Evolutionary conservation across 2,329 filamentous ascomycete genomes (phyloP).

Genomic region (Zymoseptoria pseudotritici): DNA sequence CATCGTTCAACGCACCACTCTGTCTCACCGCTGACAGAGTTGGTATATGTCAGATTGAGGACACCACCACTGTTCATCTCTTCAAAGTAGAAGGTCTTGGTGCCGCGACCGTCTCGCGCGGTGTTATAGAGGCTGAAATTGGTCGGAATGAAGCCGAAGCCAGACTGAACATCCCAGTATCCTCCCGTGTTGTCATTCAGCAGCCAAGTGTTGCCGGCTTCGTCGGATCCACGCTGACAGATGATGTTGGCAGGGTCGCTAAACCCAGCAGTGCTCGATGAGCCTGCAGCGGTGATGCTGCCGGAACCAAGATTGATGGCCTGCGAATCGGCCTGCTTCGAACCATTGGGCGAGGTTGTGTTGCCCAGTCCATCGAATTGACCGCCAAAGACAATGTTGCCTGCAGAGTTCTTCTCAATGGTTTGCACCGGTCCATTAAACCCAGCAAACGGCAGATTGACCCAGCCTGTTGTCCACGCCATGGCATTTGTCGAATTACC

Average conservation of each 20-base stretch:
- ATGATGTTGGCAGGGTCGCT: constrained; percentile 72
- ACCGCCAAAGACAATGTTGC: constrained; percentile 87
- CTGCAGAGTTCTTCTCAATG: constrained; percentile 71
- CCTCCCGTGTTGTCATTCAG: constrained; percentile 67
- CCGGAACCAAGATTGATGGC: constrained; percentile 78
- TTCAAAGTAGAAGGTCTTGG: constrained; percentile 79
- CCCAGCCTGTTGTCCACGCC: constrained; percentile 70
- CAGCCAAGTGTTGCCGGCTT: constrained; percentile 73
- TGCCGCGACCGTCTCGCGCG: constrained; percentile 69
- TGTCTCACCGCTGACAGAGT: constrained; percentile 57
- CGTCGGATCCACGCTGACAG: constrained; percentile 65
- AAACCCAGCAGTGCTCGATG: constrained; percentile 56
- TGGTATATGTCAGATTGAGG: constrained; percentile 89
- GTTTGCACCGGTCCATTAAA: constrained; percentile 89
- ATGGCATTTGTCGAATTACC: constrained; percentile 84
- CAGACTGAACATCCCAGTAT: constrained; percentile 75
- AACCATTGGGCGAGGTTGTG: constrained; percentile 57
- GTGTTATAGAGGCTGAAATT: constrained; percentile 87
- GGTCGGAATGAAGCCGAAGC: constrained; percentile 77
- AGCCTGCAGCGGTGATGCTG: constrained; percentile 60
- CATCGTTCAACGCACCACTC: constrained; percentile 73
- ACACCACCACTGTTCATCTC: constrained; percentile 83
- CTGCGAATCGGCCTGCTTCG: constrained; percentile 53
- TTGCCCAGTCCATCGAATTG: constrained; percentile 85
- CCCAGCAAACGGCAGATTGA: constrained; percentile 78